phyloP scores from a whole-genome alignment of 2,329 filamentous ascomycete genomes.

The Aureobasidium pullulans region DNA sequence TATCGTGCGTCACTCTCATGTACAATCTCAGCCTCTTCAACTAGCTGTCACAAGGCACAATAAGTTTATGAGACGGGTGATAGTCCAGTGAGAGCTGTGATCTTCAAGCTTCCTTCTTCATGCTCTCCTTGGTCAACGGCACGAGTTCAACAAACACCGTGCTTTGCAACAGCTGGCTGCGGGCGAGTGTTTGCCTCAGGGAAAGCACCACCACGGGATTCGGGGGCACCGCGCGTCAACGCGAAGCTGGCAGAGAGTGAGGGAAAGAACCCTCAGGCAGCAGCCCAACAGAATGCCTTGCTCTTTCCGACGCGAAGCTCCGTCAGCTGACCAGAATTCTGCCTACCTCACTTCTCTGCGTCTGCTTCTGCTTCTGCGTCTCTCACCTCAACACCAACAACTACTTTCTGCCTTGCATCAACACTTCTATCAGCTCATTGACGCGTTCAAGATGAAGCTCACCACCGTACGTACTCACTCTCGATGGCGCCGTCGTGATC shows the following conservation, averaged over 20 bases:
- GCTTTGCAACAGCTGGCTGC: too few relatives aligned
- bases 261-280: background rate
- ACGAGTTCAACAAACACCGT: too few relatives aligned
- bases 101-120: background rate
- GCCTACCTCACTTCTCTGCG: background rate
- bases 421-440: background rate
- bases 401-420: background rate
- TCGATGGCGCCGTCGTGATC: background rate
- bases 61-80: too few relatives aligned
- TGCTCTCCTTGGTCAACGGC: background rate
- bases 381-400: too few relatives aligned
- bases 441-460: background rate
- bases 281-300: background rate
- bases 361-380: background rate
- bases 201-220: background rate
- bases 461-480: slow-evolving; percentile 1
- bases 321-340: background rate
- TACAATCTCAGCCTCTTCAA: too few relatives aligned
- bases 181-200: background rate
- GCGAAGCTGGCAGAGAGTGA: background rate
- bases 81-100: background rate
- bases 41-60: too few relatives aligned
- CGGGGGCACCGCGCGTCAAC: background rate
- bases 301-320: background rate
- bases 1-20: too few relatives aligned